Conservation (phyloP, 2,329 filamentous ascomycete species). For the Colletotrichum sp. region DNA sequence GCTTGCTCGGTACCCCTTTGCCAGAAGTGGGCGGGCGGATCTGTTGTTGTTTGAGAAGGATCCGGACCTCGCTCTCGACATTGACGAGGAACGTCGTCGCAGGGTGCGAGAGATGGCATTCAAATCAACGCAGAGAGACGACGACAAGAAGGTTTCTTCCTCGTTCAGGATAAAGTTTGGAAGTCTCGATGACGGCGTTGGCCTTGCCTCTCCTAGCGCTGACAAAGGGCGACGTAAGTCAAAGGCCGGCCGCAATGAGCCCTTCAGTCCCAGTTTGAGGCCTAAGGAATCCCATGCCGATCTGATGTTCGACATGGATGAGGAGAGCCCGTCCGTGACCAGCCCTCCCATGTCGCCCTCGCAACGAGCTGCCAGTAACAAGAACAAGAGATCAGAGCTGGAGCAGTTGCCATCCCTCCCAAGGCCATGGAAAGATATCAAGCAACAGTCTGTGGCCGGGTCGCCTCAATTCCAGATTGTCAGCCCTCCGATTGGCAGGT, state of each 20-base stretch:
- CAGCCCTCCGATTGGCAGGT: not conserved
- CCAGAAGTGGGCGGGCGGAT: constrained; percentile 76
- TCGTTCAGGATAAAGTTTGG: constrained; percentile 65
- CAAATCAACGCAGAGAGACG: constrained; percentile 64
- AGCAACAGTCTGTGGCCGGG: constrained; percentile 24
- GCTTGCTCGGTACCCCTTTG: constrained; percentile 75
- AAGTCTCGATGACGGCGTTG: constrained; percentile 66
- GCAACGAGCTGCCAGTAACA: not conserved
- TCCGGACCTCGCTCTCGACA: constrained; percentile 65
- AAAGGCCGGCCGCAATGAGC: constrained; percentile 54
- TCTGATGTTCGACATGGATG: constrained; percentile 94
- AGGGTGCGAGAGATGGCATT: constrained; percentile 80
- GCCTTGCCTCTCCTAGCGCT: constrained; percentile 41
- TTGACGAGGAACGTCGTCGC: constrained; percentile 70
- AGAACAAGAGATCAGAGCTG: not conserved
- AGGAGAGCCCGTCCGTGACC: constrained; percentile 56
- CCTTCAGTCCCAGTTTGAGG: constrained; percentile 69
- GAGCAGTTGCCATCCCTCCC: constrained; percentile 27
- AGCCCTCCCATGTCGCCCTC: constrained; percentile 27
- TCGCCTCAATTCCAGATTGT: not conserved
- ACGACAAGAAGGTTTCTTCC: constrained; percentile 65
- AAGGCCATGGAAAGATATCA: constrained; percentile 42
- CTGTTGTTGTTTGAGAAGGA: constrained; percentile 66
- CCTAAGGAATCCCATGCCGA: constrained; percentile 73
- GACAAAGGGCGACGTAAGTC: constrained; percentile 52